Percentiles rank a stretch among this genome's conserved stretches.
phyloP scores from a whole-genome alignment of 75 land plant genomes.

The Pseudotsuga menziesii region DNA sequence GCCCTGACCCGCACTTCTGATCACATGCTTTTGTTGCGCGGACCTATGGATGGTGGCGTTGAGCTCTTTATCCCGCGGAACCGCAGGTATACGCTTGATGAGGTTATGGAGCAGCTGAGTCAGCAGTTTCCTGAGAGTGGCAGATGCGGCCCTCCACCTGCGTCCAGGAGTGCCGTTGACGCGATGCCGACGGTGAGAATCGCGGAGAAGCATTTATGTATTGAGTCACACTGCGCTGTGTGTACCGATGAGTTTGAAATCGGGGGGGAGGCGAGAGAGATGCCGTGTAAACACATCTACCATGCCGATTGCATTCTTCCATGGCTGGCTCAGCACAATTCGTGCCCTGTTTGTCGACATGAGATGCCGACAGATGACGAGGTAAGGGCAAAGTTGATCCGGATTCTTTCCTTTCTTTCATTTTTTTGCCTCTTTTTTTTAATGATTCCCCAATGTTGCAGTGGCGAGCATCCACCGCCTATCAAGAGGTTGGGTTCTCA shows the following conservation, averaged over 20 bases:
- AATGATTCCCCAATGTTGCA: too few species aligned
- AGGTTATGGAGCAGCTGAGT: constrained; percentile 42
- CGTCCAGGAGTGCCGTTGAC: constrained; percentile 57
- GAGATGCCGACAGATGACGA: constrained; percentile 30
- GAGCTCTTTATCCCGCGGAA: not conserved
- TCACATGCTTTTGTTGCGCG: not conserved
- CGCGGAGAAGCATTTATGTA: constrained; percentile 27
- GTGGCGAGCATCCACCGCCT: too few species aligned
- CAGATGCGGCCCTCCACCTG: constrained; percentile 68
- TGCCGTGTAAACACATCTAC: constrained; percentile 69
- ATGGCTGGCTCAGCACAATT: constrained; percentile 51
- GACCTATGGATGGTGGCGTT: not conserved
- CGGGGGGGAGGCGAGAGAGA: constrained; percentile 44
- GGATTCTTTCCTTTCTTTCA: too few species aligned
- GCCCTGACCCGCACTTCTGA: not conserved
- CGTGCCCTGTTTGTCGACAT: constrained; percentile 60
- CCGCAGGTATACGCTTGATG: constrained; percentile 16
- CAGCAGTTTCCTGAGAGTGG: constrained; percentile 34
- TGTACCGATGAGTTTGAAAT: constrained; percentile 60
- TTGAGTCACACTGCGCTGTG: constrained; percentile 53
- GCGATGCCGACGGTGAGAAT: constrained; percentile 77
- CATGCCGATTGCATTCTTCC: constrained; percentile 47
- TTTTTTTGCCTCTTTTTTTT: too few species aligned
- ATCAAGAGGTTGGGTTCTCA: too few species aligned
- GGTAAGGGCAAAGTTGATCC: too few species aligned